Percentiles rank a stretch among this genome's conserved stretches.
Conservation (phyloP, 768 basidiomycete genomes). For the Gymnopilus dilepis region DNA sequence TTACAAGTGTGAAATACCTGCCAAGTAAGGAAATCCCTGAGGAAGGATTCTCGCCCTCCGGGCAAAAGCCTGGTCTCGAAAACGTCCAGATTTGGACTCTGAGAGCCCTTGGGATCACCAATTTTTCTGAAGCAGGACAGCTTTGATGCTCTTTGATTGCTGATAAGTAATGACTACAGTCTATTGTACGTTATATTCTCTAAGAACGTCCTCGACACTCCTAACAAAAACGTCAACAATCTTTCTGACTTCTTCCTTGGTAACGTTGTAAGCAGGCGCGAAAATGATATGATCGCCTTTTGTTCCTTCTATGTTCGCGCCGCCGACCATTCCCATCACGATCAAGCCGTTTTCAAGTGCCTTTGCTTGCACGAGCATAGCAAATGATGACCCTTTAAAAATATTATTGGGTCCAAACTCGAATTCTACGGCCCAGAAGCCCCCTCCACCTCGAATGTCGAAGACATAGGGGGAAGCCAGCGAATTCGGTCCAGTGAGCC, state of each 20-base stretch:
- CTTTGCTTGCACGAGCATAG: slow-evolving; percentile 71
- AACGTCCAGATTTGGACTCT: no score
- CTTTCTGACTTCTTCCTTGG: slow-evolving; percentile 65
- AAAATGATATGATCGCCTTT: slow-evolving; percentile 76
- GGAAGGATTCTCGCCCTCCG: no score
- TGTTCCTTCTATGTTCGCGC: slow-evolving; percentile 69
- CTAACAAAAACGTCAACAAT: slow-evolving; percentile 71
- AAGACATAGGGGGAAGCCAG: slow-evolving; percentile 69
- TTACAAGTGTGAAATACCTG: no score
- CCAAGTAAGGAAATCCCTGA: no score
- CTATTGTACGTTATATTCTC: slow-evolving; percentile 36
- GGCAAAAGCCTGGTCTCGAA: no score
- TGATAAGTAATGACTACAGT: slow-evolving; percentile 1
- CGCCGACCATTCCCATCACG: slow-evolving; percentile 77
- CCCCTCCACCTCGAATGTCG: slow-evolving; percentile 84
- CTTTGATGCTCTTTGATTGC: neutral
- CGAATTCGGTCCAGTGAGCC: slow-evolving; percentile 60
- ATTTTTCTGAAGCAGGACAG: no score
- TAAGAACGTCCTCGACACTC: slow-evolving; percentile 69
- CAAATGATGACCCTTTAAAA: slow-evolving; percentile 62
- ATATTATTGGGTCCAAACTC: slow-evolving; percentile 66
- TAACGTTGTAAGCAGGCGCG: slow-evolving; percentile 83
- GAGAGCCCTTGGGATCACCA: no score
- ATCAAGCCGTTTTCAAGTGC: slow-evolving; percentile 71
- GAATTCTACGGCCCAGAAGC: slow-evolving; percentile 87